Evolutionary conservation across 1,284 basidiomycete species (phyloP), one percentile per base, ranked within the genome.

Genomic region (Fomes fomentarius): DNA sequence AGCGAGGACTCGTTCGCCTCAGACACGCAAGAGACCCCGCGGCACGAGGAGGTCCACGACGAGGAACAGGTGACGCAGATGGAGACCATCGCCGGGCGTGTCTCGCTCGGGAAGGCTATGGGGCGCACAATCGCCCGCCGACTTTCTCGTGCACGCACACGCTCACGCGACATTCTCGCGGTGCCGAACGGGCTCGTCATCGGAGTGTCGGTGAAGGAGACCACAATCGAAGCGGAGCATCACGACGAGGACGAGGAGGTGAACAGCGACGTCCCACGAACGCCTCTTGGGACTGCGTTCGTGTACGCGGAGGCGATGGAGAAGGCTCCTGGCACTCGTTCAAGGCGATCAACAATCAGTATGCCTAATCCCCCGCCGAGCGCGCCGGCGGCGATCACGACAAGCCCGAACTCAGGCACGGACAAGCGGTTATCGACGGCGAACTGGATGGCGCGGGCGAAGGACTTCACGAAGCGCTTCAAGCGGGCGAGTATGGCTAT

Each of bases 161-260:
- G 58, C 38, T 62, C 62, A 40, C 39, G 52, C 25, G 60, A 61
- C 45, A 46, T 65, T 33, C 50, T 63, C 43, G 63, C 74, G 7
- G 57, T 71, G 25, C 59, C 60, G 24, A 61, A 58, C 42, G 72
- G 63, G 53, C 63, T 82, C 60, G 71, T 83, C 38, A 79, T 87
- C 48, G 83, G 76, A 28, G 77, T 86, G n/a, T 82, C 79, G 34
- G 78, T 88, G 40, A 76, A 83, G 60, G 78, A 83, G 57, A 80
- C 80, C 1, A 84, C 77, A 6, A 75, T 77, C 5, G 79, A 71
- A 58, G 55, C 77, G 47, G 64, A 74, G 3, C 61, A 69, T 9
- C 69, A 69, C 38, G 70, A 69, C 22, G 65, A 61, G 9, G 64
- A 62, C 7, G 64, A 64, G 50, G 62, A 54, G 28, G 63, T 2